phyloP scores from a whole-genome alignment of 2,329 filamentous ascomycete genomes.

The Cyphellophora europaea region DNA sequence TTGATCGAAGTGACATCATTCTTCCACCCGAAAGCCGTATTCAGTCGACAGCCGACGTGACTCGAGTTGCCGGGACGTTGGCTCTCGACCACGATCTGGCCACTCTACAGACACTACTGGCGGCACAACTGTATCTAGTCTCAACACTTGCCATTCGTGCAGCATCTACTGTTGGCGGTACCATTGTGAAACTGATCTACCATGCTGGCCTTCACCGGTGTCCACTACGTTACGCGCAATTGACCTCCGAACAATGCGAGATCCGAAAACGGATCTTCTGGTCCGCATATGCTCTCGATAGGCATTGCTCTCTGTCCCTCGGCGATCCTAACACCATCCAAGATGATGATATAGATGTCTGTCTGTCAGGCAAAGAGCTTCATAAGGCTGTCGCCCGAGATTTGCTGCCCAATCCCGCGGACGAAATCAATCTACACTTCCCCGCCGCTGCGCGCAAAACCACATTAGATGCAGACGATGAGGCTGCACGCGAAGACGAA shows the following conservation, averaged over 20 bases:
- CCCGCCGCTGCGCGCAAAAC: conserved; percentile 4
- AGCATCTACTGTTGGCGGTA: conserved; percentile 40
- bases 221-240: conserved; percentile 40
- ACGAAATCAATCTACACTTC: conserved; percentile 15
- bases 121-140: conserved; percentile 40
- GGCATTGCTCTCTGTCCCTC: conserved; percentile 31
- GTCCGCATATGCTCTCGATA: conserved; percentile 31
- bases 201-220: conserved; percentile 44
- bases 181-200: conserved; percentile 37
- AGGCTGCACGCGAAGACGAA: not conserved
- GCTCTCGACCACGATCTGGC: conserved; percentile 21
- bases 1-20: conserved; percentile 23
- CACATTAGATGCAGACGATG: no score
- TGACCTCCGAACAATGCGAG: conserved; percentile 31
- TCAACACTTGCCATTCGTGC: conserved; percentile 39
- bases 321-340: conserved; percentile 32
- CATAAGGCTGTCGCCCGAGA: conserved; percentile 10
- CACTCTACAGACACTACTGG: conserved; percentile 40
- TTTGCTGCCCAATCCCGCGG: conserved; percentile 7
- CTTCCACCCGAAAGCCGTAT: conserved; percentile 28
- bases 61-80: conserved; percentile 13
- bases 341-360: conserved; percentile 34
- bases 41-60: conserved; percentile 27
- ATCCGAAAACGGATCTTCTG: conserved; percentile 33
- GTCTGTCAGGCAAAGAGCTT: conserved; percentile 30